Evolutionary conservation across 176 grass and related monocot species (phyloP).

Genomic region (Zizania latifolia): DNA sequence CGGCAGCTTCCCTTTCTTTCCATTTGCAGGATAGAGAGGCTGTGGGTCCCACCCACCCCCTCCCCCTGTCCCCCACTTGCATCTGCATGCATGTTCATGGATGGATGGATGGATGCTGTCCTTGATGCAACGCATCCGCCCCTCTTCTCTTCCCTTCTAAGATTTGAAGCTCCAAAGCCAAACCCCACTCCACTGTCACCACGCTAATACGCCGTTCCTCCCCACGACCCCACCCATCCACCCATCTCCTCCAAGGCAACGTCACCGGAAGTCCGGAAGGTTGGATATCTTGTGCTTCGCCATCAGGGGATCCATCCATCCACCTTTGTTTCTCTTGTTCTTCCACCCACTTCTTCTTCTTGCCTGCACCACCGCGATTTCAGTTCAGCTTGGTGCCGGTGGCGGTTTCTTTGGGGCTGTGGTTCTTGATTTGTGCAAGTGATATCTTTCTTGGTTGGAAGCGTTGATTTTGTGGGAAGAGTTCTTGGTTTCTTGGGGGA

Average conservation of each 20-base stretch:
- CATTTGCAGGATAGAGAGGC: background rate
- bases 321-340: background rate
- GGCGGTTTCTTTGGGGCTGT: background rate
- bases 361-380: too few relatives aligned
- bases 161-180: slow-evolving; percentile 1
- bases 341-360: too few relatives aligned
- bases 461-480: background rate
- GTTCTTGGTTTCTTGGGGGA: background rate
- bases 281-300: slow-evolving; percentile 3
- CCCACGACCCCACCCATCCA: background rate
- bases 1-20: too few relatives aligned
- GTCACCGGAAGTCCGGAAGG: background rate
- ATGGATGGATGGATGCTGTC: too few relatives aligned
- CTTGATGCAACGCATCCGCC: slow-evolving; percentile 39
- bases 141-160: background rate
- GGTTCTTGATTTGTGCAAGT: background rate
- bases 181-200: slow-evolving; percentile 31
- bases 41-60: slow-evolving; percentile 4
- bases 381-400: background rate
- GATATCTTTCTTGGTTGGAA: background rate
- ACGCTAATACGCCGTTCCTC: slow-evolving; percentile 25
- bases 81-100: too few relatives aligned
- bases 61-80: slow-evolving; percentile 10
- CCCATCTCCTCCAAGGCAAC: background rate
- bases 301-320: slow-evolving; percentile 21